A percentile compares a stretch with the other conserved stretches of the same genome.
These are phyloP conservation scores for Calocybe gangraenosa DNA, from an alignment of 768 basidiomycete genomes.

Conservation along the genomic window DNA sequence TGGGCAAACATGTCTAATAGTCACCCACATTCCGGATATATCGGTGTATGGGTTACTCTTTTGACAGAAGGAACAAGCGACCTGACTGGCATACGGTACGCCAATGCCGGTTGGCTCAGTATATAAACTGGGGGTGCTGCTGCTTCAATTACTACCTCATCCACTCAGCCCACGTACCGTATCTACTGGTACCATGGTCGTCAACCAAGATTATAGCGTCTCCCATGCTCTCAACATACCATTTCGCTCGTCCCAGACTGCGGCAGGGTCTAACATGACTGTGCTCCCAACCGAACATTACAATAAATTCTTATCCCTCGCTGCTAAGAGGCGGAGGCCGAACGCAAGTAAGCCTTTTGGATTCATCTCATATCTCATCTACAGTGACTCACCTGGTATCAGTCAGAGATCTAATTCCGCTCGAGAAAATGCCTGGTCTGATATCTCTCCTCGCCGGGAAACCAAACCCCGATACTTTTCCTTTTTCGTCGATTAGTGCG, in stretches of 20 bases:
- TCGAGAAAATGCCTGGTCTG: constrained; percentile 73
- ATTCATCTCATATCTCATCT: neutral
- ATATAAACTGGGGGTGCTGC: no score
- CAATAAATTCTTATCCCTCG: constrained; percentile 50
- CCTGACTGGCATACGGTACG: no score
- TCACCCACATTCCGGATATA: no score
- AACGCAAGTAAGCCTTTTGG: constrained; percentile 48
- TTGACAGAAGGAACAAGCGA: no score
- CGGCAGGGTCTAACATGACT: constrained; percentile 15
- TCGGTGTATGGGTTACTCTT: no score
- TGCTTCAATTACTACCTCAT: no score
- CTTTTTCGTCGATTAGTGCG: constrained; percentile 76
- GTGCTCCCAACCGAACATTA: constrained; percentile 52
- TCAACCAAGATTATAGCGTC: no score
- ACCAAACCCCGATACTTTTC: constrained; percentile 84
- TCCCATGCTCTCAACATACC: no score
- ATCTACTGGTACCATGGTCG: no score
- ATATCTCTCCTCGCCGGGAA: constrained; percentile 86
- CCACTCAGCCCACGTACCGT: no score
- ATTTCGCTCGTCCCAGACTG: neutral
- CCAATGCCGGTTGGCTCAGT: no score
- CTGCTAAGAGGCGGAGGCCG: constrained; percentile 57
- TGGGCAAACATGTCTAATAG: no score
- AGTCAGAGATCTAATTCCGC: constrained; percentile 66
- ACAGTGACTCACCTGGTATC: constrained; percentile 3